These are phyloP conservation scores for Pharus latifolius DNA, from an alignment of 176 grass and related monocot genomes.

Conservation along the genomic window DNA sequence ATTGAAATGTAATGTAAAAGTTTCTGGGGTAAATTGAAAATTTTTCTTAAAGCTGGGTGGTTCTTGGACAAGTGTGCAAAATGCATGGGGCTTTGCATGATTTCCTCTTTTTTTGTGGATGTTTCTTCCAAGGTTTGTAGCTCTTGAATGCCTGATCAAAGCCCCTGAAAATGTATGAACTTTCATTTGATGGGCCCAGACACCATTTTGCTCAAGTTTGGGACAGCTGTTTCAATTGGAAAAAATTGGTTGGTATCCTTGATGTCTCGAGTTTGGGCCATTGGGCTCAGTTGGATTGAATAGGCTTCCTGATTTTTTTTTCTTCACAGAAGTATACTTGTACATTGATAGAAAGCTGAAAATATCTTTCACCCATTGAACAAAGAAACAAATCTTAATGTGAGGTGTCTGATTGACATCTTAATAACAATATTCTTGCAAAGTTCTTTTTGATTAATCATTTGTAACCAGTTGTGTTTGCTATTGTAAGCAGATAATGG, in stretches of 20 bases:
- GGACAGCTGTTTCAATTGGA: too few relatives aligned
- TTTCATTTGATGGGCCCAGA: not conserved
- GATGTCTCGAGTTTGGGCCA: too few relatives aligned
- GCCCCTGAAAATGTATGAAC: not conserved
- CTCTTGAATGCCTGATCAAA: not conserved
- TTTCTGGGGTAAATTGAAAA: too few relatives aligned
- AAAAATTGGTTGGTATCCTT: too few relatives aligned
- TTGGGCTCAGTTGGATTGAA: not conserved
- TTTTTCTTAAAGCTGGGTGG: too few relatives aligned
- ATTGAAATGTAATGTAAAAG: too few relatives aligned
- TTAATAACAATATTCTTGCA: not conserved
- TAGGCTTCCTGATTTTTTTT: not conserved
- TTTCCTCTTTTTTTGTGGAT: too few relatives aligned
- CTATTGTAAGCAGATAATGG: constrained; percentile 62
- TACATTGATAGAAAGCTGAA: not conserved
- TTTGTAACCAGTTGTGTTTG: not conserved
- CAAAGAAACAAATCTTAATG: not conserved
- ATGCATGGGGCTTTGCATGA: too few relatives aligned
- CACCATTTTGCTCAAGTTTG: not conserved
- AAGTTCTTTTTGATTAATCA: not conserved
- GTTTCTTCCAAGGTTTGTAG: not conserved
- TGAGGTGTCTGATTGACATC: not conserved
- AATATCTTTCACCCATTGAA: not conserved
- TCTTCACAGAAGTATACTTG: not conserved
- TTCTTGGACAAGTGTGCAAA: too few relatives aligned